Conservation (phyloP, 306 rosid species). For the Begonia fuchsioides region DNA sequence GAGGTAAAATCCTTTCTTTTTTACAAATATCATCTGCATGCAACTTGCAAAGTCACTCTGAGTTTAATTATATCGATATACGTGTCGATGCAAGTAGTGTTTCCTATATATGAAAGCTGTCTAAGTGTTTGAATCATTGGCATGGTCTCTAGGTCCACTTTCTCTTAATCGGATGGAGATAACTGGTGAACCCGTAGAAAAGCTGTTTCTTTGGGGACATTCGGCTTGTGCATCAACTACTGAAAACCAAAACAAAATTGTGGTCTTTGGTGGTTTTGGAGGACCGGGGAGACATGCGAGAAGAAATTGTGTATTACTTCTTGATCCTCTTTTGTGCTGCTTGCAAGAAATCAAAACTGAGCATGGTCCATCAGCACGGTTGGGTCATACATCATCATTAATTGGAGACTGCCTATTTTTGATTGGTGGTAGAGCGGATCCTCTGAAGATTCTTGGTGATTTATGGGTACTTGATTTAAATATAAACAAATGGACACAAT, state of each 20-base stretch:
- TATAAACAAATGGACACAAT: conserved; percentile 42
- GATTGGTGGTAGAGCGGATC: conserved; percentile 82
- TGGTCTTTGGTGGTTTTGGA: conserved; percentile 90
- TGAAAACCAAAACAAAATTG: conserved; percentile 18
- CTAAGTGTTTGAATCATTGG: conserved; percentile 86
- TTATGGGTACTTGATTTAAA: conserved; percentile 46
- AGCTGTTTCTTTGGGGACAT: conserved; percentile 88
- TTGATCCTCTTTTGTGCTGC: conserved; percentile 39
- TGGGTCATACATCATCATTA: conserved; percentile 65
- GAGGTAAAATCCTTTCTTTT: neutral
- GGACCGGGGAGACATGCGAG: conserved; percentile 82
- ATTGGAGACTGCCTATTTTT: conserved; percentile 53
- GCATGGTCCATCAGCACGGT: conserved; percentile 42
- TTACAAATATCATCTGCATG: neutral
- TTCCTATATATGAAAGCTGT: conserved; percentile 56
- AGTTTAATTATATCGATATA: neutral
- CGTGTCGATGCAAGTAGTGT: conserved; percentile 41
- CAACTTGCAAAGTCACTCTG: conserved; percentile 9
- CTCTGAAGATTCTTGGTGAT: conserved; percentile 59
- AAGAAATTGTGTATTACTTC: conserved; percentile 43
- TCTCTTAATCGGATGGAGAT: conserved; percentile 35
- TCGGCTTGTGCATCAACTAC: conserved; percentile 34
- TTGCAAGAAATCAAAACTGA: conserved; percentile 23
- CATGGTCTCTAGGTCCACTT: conserved; percentile 46
- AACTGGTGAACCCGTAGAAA: conserved; percentile 51